A percentile compares a stretch with the other conserved stretches of the same genome.
phyloP scores from a whole-genome alignment of 225 moss, liverwort and hornwort species.

The Takakia lepidozioides region DNA sequence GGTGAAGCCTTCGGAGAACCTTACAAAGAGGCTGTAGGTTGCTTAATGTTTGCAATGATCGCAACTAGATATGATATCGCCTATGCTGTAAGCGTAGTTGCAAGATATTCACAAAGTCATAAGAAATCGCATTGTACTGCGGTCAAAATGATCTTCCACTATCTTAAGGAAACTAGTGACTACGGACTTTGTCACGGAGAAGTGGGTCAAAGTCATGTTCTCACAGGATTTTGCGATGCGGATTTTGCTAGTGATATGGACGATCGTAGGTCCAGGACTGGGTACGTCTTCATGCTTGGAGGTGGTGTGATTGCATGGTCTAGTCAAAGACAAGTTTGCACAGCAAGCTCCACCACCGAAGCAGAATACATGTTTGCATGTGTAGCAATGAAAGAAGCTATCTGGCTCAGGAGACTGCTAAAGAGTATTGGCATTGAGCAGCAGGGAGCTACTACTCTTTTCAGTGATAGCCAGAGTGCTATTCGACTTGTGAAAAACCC shows the following conservation, averaged over 20 bases:
- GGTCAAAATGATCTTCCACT: not conserved
- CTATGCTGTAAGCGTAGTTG: not conserved
- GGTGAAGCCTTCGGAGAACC: not conserved
- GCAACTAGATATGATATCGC: not conserved
- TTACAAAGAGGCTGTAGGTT: not conserved
- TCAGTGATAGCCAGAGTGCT: not conserved
- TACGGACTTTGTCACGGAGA: not conserved
- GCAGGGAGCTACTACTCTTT: not conserved
- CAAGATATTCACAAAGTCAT: not conserved
- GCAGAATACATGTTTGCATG: constrained; percentile 3
- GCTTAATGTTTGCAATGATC: not conserved
- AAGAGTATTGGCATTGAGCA: not conserved
- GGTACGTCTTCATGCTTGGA: not conserved
- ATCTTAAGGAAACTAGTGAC: not conserved
- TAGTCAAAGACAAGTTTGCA: not conserved
- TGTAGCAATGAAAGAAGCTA: not conserved
- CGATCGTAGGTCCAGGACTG: not conserved
- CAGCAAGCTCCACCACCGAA: not conserved
- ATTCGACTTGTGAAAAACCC: constrained; percentile 3
- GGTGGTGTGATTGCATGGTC: not conserved
- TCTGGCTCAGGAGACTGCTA: constrained; percentile 2
- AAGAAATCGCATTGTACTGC: not conserved
- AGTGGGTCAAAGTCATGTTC: not conserved
- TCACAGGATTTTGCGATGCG: not conserved
- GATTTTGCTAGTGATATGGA: not conserved